Evolutionary conservation across 306 rosid genomes (phyloP), one percentile per base, ranked within the genome.

Genomic region (Fragaria vesca): DNA sequence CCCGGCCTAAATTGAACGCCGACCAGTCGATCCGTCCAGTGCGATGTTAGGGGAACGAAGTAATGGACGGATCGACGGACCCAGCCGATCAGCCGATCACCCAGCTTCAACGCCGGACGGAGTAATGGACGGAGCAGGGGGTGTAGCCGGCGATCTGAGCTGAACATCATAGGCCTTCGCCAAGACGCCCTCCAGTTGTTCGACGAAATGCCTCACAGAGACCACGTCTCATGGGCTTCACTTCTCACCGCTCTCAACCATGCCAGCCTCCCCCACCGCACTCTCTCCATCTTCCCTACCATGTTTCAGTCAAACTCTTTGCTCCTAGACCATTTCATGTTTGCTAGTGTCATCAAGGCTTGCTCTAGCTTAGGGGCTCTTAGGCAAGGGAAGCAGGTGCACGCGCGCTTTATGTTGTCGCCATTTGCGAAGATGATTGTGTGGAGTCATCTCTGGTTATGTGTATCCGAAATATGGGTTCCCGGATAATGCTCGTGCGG

Each of bases 281-380:
- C 90, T 8, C 81, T 90, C 74, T 85, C 86, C 62, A 16, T 87
- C 81, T 85, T 92, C 12, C 78, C 46, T 28, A 52, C 81, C 63
- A 76, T 91, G 87, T 84, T 82, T 17, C 17, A 17, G 48, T 3
- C 43, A 16, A 90, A 81, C 66, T 71, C 83, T 5, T 72, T 88
- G 72, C 84, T 55, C 12, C 98, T 93, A 3, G 96, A 94, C 71
- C 96, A 94, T 84, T 91, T 89, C 77, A 94, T 94, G 55, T 88
- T 89, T 78, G 86, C 98, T 38, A 75, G 89, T 69, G 81, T 94
- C 18, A 84, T 87, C 72, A 91, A 91, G 76, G 90, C 94, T 54
- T 88, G 96, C 71, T 70, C 97, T 38, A 75, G 83, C 54, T 75
- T 88, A 69, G 86, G 87, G 52, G 67, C 62, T 62, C 5, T 80